These are phyloP conservation scores for Mycena galericulata DNA, from an alignment of 768 basidiomycete species.

Conservation along the genomic window DNA sequence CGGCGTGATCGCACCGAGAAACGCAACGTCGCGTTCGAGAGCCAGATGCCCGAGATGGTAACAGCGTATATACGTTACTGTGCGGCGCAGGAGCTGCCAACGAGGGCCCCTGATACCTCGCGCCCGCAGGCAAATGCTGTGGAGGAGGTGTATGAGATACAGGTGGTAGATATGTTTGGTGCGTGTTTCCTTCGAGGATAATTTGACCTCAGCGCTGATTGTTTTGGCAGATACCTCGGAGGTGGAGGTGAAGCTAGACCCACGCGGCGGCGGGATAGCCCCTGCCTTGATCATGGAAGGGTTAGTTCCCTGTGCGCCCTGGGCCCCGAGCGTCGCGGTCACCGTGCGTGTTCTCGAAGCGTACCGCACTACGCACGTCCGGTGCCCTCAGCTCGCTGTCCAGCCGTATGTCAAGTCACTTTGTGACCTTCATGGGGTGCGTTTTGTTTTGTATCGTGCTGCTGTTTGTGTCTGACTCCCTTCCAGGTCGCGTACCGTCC, in stretches of 20 bases:
- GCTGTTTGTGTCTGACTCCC: not conserved
- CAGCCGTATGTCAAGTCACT: not conserved
- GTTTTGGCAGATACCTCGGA: not conserved
- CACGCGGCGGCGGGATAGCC: not conserved
- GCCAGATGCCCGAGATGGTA: not conserved
- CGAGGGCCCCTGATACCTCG: not conserved
- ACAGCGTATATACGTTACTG: not conserved
- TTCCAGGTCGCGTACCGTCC: slow-evolving; percentile 19
- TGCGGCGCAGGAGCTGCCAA: not conserved
- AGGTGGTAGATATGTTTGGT: slow-evolving; percentile 1
- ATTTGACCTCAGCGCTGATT: not conserved
- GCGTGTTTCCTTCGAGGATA: too few species aligned
- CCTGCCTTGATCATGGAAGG: not conserved
- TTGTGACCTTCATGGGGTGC: slow-evolving; percentile 4
- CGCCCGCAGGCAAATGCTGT: too few species aligned
- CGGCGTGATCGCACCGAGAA: not conserved
- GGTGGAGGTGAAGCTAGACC: not conserved
- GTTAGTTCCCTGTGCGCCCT: slow-evolving; percentile 23
- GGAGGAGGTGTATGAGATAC: not conserved
- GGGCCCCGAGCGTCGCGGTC: slow-evolving; percentile 20
- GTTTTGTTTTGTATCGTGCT: not conserved
- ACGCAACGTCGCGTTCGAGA: not conserved
- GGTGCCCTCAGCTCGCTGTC: not conserved
- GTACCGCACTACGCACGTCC: slow-evolving; percentile 19
- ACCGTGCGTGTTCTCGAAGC: slow-evolving; percentile 22